Evolutionary conservation across 2,329 filamentous ascomycete genomes (phyloP), one percentile per base, ranked within the genome.

Genomic region (Aspergillus ibericus): DNA sequence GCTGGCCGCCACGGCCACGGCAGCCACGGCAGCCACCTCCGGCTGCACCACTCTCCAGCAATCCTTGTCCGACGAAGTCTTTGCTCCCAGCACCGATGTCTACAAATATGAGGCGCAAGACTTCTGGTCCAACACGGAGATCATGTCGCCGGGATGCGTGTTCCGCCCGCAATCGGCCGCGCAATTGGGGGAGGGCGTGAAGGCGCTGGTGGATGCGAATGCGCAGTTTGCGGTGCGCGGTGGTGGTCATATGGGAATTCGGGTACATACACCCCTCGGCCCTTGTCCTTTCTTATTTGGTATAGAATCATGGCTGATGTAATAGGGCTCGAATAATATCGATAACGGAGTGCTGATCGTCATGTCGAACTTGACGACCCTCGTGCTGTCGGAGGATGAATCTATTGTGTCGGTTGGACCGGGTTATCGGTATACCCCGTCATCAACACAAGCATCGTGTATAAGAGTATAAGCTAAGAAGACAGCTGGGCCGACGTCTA

Each of bases 111-210:
- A 75, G 59, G 55, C 66, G 27, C 59, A 67, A 49, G 60, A 71
- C 48, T 74, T 74, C 62, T 74, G 72, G 72, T 74, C 72, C 12
- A 73, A 73, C 59, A 74, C 71, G 10, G 69, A 75, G 65, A 63
- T 72, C 36, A 60, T 73, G 62, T 64, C 62, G 25, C 72, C 72
- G 4, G 66, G 62, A 8, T 75, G 72, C 47, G 68, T 75, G n/a
- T 73, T 72, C 59, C 72, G 72, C 16, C 72, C 72, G 13, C 58
- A 68, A 35, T 68, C 64, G 3, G 66, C 64, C 25, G 47, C 35
- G 3, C 62, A 73, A 32, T 56, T 75, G 25, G 67, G 66, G 1
- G 5, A 65, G 18, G 71, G 63, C 3, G 35, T 75, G 13, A 27
- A 58, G 36, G 53, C 58, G 12, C 57, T 72, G 56, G 62, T 63